phyloP scores from a whole-genome alignment of 139 green algal species.

The Raphidocelis subcapitata region DNA sequence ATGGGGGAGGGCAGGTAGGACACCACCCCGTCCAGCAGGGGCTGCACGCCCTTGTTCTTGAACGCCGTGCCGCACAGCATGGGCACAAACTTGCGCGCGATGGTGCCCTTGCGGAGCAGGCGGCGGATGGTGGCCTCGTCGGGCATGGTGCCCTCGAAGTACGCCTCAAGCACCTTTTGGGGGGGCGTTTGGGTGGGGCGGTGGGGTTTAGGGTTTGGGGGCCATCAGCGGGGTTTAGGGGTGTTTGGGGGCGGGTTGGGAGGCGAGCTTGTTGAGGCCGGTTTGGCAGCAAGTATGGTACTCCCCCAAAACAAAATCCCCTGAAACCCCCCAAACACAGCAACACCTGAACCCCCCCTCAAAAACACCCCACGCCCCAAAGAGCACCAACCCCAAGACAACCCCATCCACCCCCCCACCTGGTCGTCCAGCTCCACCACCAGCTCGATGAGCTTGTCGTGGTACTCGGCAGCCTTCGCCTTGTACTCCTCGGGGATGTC shows the following conservation, averaged over 20 bases:
- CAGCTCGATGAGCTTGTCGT: slow-evolving; percentile 87
- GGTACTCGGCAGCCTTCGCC: slow-evolving; percentile 84
- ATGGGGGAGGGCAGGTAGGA: slow-evolving; percentile 94
- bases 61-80: slow-evolving; percentile 96
- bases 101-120: slow-evolving; percentile 94
- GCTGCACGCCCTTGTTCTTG: slow-evolving; percentile 99
- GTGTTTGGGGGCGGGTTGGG: too few relatives aligned
- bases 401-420: too few relatives aligned
- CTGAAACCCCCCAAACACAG: too few relatives aligned
- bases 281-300: too few relatives aligned
- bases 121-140: slow-evolving; percentile 75
- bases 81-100: slow-evolving; percentile 85
- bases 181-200: too few relatives aligned
- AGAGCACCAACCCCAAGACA: slow-evolving; percentile 1
- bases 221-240: too few relatives aligned
- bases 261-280: too few relatives aligned
- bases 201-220: too few relatives aligned
- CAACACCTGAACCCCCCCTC: too few relatives aligned
- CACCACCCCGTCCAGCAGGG: slow-evolving; percentile 96
- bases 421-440: slow-evolving; percentile 81
- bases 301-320: too few relatives aligned
- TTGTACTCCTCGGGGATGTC: slow-evolving; percentile 90
- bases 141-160: slow-evolving; percentile 87
- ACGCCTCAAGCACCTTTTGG: slow-evolving; percentile 68
- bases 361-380: too few relatives aligned